Conservation (phyloP, 2,329 filamentous ascomycete genomes). For the Pseudogymnoascus destructans region DNA sequence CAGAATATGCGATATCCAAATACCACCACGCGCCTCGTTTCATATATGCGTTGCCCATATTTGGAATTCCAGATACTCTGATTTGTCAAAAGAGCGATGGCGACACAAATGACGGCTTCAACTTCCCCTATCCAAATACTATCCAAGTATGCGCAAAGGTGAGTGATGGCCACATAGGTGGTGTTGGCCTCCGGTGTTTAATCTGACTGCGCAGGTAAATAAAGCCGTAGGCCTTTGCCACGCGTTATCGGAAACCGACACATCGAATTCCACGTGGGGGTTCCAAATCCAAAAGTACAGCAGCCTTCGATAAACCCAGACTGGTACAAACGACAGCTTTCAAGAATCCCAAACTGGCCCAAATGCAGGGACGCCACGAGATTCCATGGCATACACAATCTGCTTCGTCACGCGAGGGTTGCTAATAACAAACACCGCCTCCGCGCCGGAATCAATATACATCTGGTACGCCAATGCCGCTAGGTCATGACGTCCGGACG, state of each 20-base stretch:
- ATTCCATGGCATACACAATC: conserved; percentile 29
- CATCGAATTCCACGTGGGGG: background rate
- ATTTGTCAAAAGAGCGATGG: background rate
- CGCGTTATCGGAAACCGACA: background rate
- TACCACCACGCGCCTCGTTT: background rate
- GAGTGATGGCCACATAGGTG: background rate
- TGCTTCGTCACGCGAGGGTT: conserved; percentile 28
- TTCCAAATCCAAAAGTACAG: background rate
- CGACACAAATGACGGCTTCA: background rate
- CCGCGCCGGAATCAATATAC: conserved; percentile 24
- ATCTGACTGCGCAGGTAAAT: background rate
- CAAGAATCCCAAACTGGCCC: conserved; percentile 28
- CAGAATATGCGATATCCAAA: background rate
- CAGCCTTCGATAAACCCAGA: background rate
- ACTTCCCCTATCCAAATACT: background rate
- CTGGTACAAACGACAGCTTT: background rate
- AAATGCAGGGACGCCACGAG: conserved; percentile 27
- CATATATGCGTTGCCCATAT: background rate
- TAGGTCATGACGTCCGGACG: conserved; percentile 25
- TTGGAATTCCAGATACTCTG: background rate
- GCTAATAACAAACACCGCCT: conserved; percentile 28
- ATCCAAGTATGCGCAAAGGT: background rate
- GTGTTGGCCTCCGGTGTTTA: background rate
- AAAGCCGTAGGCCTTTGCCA: background rate
- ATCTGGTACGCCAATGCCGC: conserved; percentile 25